A percentile compares a stretch with the other conserved stretches of the same genome.
phyloP scores from a whole-genome alignment of 352 stramenopile genomes.

The Halophytophthora batemanensis region DNA sequence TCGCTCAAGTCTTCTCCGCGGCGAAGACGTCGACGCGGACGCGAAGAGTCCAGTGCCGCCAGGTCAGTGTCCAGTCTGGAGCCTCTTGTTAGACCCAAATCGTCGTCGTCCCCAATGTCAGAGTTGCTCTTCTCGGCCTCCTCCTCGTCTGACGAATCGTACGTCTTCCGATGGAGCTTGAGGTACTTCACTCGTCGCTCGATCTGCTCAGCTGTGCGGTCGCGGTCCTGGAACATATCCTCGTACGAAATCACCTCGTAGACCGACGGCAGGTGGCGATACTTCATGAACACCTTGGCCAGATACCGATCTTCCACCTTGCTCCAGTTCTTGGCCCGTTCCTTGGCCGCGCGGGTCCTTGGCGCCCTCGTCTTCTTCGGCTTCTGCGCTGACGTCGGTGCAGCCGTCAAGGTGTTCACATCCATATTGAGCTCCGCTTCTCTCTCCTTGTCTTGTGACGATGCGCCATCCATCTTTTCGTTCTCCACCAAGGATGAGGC shows the following conservation, averaged over 20 bases:
- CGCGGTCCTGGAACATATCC: slow-evolving; percentile 88
- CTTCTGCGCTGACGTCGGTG: slow-evolving; percentile 10
- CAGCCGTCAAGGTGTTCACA: slow-evolving; percentile 9
- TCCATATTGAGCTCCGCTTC: slow-evolving; percentile 24
- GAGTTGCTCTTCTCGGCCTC: slow-evolving; percentile 35
- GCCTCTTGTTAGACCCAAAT: slow-evolving; percentile 7
- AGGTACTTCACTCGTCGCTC: slow-evolving; percentile 81
- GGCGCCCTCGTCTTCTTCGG: slow-evolving; percentile 23
- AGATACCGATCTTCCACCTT: slow-evolving; percentile 81
- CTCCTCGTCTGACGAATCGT: slow-evolving; percentile 67
- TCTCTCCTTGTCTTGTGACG: slow-evolving; percentile 18
- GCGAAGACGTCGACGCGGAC: slow-evolving; percentile 42
- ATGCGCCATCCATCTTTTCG: too few species aligned
- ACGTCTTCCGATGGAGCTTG: slow-evolving; percentile 68
- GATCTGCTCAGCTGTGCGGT: slow-evolving; percentile 82
- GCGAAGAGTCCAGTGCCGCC: slow-evolving; percentile 23
- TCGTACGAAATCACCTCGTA: slow-evolving; percentile 89
- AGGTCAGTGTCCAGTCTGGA: slow-evolving; percentile 22
- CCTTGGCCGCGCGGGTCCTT: slow-evolving; percentile 32
- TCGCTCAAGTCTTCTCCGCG: slow-evolving; percentile 38
- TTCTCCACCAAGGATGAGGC: slow-evolving; percentile 36
- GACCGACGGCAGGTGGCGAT: slow-evolving; percentile 75
- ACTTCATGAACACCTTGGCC: slow-evolving; percentile 75
- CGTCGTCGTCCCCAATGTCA: slow-evolving; percentile 24
- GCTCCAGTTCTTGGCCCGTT: slow-evolving; percentile 78